Evolutionary conservation across 495 filamentous ascomycete species (phyloP).

Genomic region (Daldinia concentrica): DNA sequence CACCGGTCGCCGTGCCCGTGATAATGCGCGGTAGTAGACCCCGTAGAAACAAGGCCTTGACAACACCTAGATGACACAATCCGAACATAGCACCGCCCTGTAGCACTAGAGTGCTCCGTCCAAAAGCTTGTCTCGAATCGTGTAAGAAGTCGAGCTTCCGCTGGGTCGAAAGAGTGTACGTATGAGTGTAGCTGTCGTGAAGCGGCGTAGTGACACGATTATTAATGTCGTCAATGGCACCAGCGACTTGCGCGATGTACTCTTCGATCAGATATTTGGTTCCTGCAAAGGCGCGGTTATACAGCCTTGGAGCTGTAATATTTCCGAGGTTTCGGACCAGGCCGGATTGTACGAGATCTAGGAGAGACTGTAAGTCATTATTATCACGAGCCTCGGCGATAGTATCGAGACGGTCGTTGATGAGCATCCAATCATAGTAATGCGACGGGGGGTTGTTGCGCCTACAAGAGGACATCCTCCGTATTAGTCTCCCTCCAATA

Average conservation of each 20-base stretch:
- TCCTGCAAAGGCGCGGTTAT: slow-evolving; percentile 84
- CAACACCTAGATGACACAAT: slow-evolving; percentile 88
- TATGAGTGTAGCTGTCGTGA: slow-evolving; percentile 48
- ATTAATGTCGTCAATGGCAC: slow-evolving; percentile 80
- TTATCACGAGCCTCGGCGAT: slow-evolving; percentile 78
- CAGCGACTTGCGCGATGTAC: slow-evolving; percentile 84
- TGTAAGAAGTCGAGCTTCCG: slow-evolving; percentile 88
- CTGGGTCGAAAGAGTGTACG: slow-evolving; percentile 76
- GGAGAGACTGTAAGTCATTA: slow-evolving; percentile 76
- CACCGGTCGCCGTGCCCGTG: slow-evolving; percentile 88
- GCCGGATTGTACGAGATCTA: slow-evolving; percentile 83
- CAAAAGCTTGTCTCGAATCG: slow-evolving; percentile 90
- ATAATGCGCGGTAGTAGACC: slow-evolving; percentile 90
- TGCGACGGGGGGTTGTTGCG: slow-evolving; percentile 82
- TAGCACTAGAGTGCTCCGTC: slow-evolving; percentile 82
- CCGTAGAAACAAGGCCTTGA: slow-evolving; percentile 86
- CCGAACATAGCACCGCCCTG: slow-evolving; percentile 95
- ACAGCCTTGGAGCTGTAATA: slow-evolving; percentile 84
- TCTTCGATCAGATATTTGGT: slow-evolving; percentile 92
- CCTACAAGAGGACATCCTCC: slow-evolving; percentile 54
- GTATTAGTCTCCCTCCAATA: slow-evolving; percentile 15
- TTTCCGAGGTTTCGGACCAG: slow-evolving; percentile 92
- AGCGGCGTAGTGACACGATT: slow-evolving; percentile 43
- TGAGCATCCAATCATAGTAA: slow-evolving; percentile 90
- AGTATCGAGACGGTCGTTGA: slow-evolving; percentile 76